Conservation (phyloP, 1,139 yeast species). For the Sugiyamaella novakii region DNA sequence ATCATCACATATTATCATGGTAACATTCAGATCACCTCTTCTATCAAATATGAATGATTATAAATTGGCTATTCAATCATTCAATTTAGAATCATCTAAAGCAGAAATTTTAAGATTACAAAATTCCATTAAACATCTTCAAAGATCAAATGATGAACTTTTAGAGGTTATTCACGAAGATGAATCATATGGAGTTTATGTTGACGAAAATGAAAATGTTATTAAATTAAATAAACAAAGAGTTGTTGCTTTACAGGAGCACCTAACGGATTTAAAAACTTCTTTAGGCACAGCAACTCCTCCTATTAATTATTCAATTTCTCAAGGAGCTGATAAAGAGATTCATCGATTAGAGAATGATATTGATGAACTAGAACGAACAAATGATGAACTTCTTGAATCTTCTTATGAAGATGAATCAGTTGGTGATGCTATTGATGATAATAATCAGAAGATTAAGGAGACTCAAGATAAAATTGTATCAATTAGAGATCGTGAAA, state of each 20-base stretch:
- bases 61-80: conserved; percentile 27
- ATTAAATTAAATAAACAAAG: conserved; percentile 28
- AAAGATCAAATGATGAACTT: conserved; percentile 36
- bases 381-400: conserved; percentile 15
- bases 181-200: conserved; percentile 28
- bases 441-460: conserved; percentile 4
- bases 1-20: neutral
- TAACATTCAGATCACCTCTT: neutral
- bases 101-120: conserved; percentile 35
- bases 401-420: conserved; percentile 15
- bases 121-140: conserved; percentile 36
- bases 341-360: conserved; percentile 7
- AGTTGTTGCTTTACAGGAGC: conserved; percentile 28
- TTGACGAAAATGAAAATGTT: conserved; percentile 34
- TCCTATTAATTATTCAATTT: neutral
- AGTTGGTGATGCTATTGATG: conserved; percentile 7
- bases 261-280: conserved; percentile 14
- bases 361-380: conserved; percentile 11
- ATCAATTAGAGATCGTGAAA: neutral
- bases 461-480: conserved; percentile 3
- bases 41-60: conserved; percentile 24
- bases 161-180: conserved; percentile 26
- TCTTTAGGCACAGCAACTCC: neutral
- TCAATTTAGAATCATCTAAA: conserved; percentile 25
- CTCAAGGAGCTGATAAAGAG: conserved; percentile 1